Percentiles rank a stretch among this genome's conserved stretches.
Conservation (phyloP, 441 rosid species). For the Populus hybrid region DNA sequence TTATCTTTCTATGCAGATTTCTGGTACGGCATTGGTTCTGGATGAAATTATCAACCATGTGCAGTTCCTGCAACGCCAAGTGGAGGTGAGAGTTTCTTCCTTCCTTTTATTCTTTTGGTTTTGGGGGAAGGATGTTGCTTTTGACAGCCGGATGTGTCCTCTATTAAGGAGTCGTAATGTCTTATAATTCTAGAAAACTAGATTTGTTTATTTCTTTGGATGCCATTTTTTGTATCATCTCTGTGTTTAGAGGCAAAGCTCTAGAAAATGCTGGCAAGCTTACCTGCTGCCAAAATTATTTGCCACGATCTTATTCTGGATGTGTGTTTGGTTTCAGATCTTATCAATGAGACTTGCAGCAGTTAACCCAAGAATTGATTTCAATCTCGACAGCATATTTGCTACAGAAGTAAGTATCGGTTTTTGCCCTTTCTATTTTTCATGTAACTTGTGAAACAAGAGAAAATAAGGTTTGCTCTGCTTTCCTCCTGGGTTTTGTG, state of each 20-base stretch:
- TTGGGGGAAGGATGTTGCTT: not conserved
- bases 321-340: constrained; percentile 46
- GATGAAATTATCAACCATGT: constrained; percentile 92
- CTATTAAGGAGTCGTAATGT: not conserved
- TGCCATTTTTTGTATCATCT: not conserved
- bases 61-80: constrained; percentile 81
- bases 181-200: not conserved
- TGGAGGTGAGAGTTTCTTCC: constrained; percentile 60
- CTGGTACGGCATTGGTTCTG: constrained; percentile 82
- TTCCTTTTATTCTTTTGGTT: not conserved
- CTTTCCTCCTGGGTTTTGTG: not conserved
- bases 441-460: not conserved
- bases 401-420: constrained; percentile 69
- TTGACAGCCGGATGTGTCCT: not conserved
- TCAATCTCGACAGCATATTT: constrained; percentile 63
- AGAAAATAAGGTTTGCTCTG: not conserved
- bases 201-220: not conserved
- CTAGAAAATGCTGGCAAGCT: not conserved
- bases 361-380: constrained; percentile 80
- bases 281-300: not conserved
- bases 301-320: constrained; percentile 22
- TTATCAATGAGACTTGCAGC: constrained; percentile 95
- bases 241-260: constrained; percentile 1
- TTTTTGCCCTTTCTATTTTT: no score
- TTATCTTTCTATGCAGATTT: constrained; percentile 56